These are phyloP conservation scores for Colletotrichum sansevieriae DNA, from an alignment of 2,329 filamentous ascomycete genomes.

Conservation along the genomic window DNA sequence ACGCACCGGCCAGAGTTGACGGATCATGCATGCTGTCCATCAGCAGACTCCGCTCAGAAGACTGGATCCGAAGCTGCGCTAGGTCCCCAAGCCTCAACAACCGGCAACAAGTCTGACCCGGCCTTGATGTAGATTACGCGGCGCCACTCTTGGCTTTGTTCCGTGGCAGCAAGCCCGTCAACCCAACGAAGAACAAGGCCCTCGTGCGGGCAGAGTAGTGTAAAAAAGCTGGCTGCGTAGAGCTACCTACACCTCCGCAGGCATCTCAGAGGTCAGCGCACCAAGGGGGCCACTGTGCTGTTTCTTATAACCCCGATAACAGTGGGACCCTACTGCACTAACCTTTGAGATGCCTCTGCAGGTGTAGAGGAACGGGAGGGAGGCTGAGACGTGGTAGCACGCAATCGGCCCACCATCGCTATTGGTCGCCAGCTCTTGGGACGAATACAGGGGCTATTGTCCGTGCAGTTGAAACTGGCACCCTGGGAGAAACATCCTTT, in stretches of 20 bases:
- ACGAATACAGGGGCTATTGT: constrained; percentile 38
- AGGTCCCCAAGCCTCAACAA: constrained; percentile 8
- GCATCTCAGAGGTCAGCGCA: too few relatives aligned
- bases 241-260: neutral
- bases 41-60: constrained; percentile 30
- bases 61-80: constrained; percentile 27
- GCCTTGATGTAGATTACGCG: constrained; percentile 17
- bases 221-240: neutral
- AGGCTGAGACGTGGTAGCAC: constrained; percentile 33
- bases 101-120: constrained; percentile 29
- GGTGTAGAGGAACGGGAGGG: neutral
- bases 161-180: constrained; percentile 18
- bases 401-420: constrained; percentile 22
- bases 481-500: constrained; percentile 35
- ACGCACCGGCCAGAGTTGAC: constrained; percentile 19
- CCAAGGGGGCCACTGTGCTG: too few relatives aligned
- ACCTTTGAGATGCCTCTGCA: too few relatives aligned
- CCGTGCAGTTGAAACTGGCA: constrained; percentile 37
- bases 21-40: constrained; percentile 28
- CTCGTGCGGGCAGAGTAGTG: neutral
- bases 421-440: constrained; percentile 34
- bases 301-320: too few relatives aligned
- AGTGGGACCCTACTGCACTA: too few relatives aligned
- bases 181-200: neutral
- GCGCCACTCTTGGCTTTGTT: constrained; percentile 23